A percentile compares a stretch with the other conserved stretches of the same genome.
phyloP scores from a whole-genome alignment of 1,284 basidiomycete species.

The Boletus semigastroideus region DNA sequence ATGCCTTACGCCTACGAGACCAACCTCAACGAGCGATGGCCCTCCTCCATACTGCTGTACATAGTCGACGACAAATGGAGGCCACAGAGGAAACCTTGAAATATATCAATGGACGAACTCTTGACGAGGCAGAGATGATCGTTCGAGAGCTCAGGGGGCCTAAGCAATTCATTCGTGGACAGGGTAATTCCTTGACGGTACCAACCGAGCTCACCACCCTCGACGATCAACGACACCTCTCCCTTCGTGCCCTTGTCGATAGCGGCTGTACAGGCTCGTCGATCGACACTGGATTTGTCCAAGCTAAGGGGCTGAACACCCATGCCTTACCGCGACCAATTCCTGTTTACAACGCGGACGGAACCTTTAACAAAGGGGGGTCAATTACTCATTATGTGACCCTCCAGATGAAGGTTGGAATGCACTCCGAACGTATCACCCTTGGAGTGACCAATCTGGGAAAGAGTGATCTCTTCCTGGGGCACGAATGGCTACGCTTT shows the following conservation, averaged over 20 bases:
- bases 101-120: not conserved
- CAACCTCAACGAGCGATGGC: too few relatives aligned
- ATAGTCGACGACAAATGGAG: not conserved
- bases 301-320: slow-evolving; percentile 9
- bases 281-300: slow-evolving; percentile 20
- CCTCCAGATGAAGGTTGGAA: not conserved
- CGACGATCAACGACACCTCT: slow-evolving; percentile 1
- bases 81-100: not conserved
- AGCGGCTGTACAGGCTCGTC: slow-evolving; percentile 24
- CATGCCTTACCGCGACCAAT: slow-evolving; percentile 14
- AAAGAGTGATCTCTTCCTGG: slow-evolving; percentile 1
- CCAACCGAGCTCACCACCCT: not conserved
- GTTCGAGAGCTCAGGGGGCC: not conserved
- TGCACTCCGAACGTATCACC: not conserved
- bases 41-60: too few relatives aligned
- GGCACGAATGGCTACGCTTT: slow-evolving; percentile 22
- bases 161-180: not conserved
- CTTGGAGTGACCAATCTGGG: slow-evolving; percentile 1
- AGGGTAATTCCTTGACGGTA: not conserved
- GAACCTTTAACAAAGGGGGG: slow-evolving; percentile 16
- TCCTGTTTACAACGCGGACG: slow-evolving; percentile 25
- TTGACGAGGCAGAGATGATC: not conserved
- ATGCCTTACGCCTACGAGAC: too few relatives aligned
- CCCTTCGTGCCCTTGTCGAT: slow-evolving; percentile 8
- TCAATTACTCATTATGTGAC: slow-evolving; percentile 10